Evolutionary conservation across 2,329 filamentous ascomycete species (phyloP), one percentile per base, ranked within the genome.

Genomic region (Niveomyces coronatus): DNA sequence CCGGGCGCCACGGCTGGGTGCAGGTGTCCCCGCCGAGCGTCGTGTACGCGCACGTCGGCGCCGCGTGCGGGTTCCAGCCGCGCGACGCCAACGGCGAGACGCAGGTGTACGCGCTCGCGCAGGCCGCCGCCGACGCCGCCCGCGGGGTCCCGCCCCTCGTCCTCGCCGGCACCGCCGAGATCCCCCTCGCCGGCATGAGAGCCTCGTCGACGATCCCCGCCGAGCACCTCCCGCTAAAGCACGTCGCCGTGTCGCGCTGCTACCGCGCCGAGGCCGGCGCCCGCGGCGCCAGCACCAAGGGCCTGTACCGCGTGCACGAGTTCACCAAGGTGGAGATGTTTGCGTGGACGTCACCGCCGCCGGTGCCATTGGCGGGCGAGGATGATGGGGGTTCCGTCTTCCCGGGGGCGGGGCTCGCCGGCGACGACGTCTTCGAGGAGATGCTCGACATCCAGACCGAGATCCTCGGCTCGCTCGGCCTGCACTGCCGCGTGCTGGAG

Each of bases 291-390:
- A 85, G 91, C 49, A 94, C 88, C 2, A 95, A 94, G 62, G 91
- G 91, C 5, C 66, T 98, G 2, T 98, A 96, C 62, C 82, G 91
- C 19, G 91, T 98, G 4, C 91, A 98, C 61, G 91, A 98, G 61
- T 98, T 98, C 62, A 94, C 87, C 19, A 98, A 98, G 58, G 89
- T 98, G 0, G 91, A 98, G 61, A 79, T 98, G 69, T 96, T 98
- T 56, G 87, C 83, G 0, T 98, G 91, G 91, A 82, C 85, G 4
- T 51, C 22, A 54, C 58, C 28, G 65, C 76, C 0, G 63, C 70
- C 7, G 64, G 70, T 0, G 50, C 89, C 10, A 94, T 94, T 57
- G 68, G 84, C 36, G 87, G 95, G 60, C n/a, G n/a, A n/a, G n/a
- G n/a, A n/a, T n/a, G n/a, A n/a, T n/a, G n/a, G n/a, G n/a, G n/a